Evolutionary conservation across 768 basidiomycete genomes (phyloP).

Genomic region (Calocybe gangraenosa): DNA sequence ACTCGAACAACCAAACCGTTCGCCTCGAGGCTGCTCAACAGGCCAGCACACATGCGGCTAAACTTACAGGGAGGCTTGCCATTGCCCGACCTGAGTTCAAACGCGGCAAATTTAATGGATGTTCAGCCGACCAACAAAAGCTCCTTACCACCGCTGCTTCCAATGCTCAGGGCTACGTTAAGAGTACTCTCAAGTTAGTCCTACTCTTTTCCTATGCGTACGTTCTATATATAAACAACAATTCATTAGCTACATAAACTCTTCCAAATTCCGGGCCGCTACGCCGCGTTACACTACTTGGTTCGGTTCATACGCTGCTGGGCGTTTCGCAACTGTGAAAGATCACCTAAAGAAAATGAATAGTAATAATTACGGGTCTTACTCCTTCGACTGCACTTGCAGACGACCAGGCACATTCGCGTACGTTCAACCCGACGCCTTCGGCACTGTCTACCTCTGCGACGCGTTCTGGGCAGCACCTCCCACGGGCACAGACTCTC

Average conservation of each 20-base stretch:
- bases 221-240: not conserved
- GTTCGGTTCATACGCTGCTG: conserved; percentile 40
- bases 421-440: conserved; percentile 32
- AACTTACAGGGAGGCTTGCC: conserved; percentile 34
- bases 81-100: conserved; percentile 27
- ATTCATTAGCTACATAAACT: conserved; percentile 24
- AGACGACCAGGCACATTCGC: conserved; percentile 28
- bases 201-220: not conserved
- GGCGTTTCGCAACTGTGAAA: conserved; percentile 31
- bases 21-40: conserved; percentile 30
- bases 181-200: conserved; percentile 27
- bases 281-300: conserved; percentile 43
- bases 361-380: conserved; percentile 25
- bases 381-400: conserved; percentile 36
- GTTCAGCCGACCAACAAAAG: conserved; percentile 33
- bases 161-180: conserved; percentile 35
- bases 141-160: conserved; percentile 31
- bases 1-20: conserved; percentile 24
- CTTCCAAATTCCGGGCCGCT: conserved; percentile 23
- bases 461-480: conserved; percentile 46
- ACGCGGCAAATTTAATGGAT: conserved; percentile 35
- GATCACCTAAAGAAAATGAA: conserved; percentile 35
- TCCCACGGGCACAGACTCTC: conserved; percentile 44
- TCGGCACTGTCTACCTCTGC: conserved; percentile 41
- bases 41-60: conserved; percentile 31